phyloP scores from a whole-genome alignment of 176 grass and related monocot species.

The Oryza glumipatula region DNA sequence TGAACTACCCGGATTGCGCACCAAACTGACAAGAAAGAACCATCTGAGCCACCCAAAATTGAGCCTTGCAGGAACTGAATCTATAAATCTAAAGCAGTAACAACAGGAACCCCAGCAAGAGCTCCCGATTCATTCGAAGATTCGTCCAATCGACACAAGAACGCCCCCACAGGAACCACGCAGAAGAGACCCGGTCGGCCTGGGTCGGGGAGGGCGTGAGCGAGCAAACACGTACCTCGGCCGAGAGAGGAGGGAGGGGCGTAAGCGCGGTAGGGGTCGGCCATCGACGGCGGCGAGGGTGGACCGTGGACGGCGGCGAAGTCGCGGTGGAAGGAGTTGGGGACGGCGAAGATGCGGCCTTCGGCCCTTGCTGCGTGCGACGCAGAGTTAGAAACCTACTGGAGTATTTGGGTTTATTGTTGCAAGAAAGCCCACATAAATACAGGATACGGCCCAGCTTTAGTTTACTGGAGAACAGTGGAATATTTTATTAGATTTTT shows the following conservation, averaged over 20 bases:
- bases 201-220: not conserved
- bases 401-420: too few species aligned
- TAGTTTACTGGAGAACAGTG: too few species aligned
- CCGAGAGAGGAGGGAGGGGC: slow-evolving; percentile 24
- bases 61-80: not conserved
- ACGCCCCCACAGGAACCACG: not conserved
- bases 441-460: not conserved
- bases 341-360: slow-evolving; percentile 9
- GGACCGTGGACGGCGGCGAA: not conserved
- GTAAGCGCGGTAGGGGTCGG: slow-evolving; percentile 51
- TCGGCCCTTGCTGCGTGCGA: not conserved
- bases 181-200: not conserved
- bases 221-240: slow-evolving; percentile 34
- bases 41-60: not conserved
- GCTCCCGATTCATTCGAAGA: not conserved
- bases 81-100: not conserved
- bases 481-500: too few species aligned
- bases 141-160: not conserved
- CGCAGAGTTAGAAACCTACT: too few species aligned
- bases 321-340: not conserved
- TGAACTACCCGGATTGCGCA: not conserved
- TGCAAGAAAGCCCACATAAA: not conserved
- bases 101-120: not conserved
- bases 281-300: slow-evolving; percentile 21
- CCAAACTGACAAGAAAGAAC: not conserved